Evolutionary conservation across 768 basidiomycete genomes (phyloP), one percentile per base, ranked within the genome.

Genomic region (Amanita pseudoporphyria): DNA sequence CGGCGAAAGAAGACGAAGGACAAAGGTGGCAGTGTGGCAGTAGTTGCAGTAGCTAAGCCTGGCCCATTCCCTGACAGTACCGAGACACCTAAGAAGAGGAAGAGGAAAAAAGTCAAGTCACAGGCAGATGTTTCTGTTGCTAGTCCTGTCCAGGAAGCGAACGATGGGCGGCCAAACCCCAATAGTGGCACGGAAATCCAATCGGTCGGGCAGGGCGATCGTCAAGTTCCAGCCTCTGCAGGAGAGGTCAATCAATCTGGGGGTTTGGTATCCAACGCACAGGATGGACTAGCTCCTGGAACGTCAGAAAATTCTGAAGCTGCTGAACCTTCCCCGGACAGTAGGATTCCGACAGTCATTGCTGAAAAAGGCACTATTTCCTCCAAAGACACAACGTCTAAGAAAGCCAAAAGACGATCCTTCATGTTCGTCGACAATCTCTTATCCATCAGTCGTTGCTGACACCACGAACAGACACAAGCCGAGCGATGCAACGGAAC

Each of bases 1-100:
- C 57, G 56, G 49, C 57, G 51, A 49, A 57, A 56, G 51, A 55
- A 55, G 41, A 46, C 21, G 42, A 54, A 43, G 35, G 37, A 42
- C 21, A 40, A 35, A 9, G 19, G 21, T 24, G 40, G 22, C 24
- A 35, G 40, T 24, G 32, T 16, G 26, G 21, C 18, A 30, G 21
- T 18, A 31, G 32, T 22, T 14, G 33, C 30, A 14, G 30, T 21
- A 49, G 13, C 24, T 41, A 14, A 30, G 28, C 38, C 38, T 16
- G 38, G 10, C 28, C 28, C 40, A 43, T 43, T 32, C 21, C 18
- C 18, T 33, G 40, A 36, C 36, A 50, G n/a, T 50, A 22, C 22
- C 21, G 32, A 31, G 42, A 28, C 49, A 9, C 38, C 7, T 31
- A 52, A 46, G 30, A 57, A 62, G 44, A 47, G 32, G 16, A 56